Evolutionary conservation across 2,329 filamentous ascomycete genomes (phyloP).

Genomic region (Metarhizium guizhouense): DNA sequence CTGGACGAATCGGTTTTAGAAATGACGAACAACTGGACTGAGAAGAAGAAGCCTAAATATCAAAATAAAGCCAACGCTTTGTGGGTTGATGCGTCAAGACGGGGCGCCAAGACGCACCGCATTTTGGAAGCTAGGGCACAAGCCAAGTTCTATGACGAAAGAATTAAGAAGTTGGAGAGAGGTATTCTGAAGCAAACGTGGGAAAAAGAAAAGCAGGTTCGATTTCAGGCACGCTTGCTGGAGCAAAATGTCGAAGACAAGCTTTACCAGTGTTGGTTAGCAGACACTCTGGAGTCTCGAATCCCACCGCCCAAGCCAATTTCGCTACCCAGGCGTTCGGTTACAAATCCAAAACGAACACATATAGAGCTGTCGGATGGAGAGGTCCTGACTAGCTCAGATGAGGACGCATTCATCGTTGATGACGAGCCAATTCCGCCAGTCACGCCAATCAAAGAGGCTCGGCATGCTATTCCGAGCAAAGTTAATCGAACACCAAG

Average conservation of each 20-base stretch:
- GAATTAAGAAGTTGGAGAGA: constrained; percentile 45
- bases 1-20: constrained; percentile 45
- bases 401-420: constrained; percentile 43
- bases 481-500: not conserved
- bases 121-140: constrained; percentile 34
- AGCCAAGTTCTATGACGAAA: constrained; percentile 34
- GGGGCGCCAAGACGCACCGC: constrained; percentile 23
- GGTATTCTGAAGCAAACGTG: constrained; percentile 46
- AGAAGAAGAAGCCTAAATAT: constrained; percentile 45
- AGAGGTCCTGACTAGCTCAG: constrained; percentile 42
- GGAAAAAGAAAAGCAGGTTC: constrained; percentile 41
- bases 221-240: constrained; percentile 30
- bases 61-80: constrained; percentile 47
- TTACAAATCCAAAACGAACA: constrained; percentile 12
- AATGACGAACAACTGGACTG: constrained; percentile 47
- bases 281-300: constrained; percentile 34
- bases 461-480: not conserved
- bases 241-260: constrained; percentile 43
- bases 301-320: constrained; percentile 28
- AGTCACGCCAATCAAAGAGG: not conserved
- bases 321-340: constrained; percentile 11
- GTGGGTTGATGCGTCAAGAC: constrained; percentile 49
- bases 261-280: constrained; percentile 41
- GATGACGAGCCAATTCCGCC: not conserved
- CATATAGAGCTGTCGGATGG: constrained; percentile 19